A percentile compares a stretch with the other conserved stretches of the same genome.
These are phyloP conservation scores for Diaporthe eres DNA, from an alignment of 2,329 filamentous ascomycete species.

Conservation along the genomic window DNA sequence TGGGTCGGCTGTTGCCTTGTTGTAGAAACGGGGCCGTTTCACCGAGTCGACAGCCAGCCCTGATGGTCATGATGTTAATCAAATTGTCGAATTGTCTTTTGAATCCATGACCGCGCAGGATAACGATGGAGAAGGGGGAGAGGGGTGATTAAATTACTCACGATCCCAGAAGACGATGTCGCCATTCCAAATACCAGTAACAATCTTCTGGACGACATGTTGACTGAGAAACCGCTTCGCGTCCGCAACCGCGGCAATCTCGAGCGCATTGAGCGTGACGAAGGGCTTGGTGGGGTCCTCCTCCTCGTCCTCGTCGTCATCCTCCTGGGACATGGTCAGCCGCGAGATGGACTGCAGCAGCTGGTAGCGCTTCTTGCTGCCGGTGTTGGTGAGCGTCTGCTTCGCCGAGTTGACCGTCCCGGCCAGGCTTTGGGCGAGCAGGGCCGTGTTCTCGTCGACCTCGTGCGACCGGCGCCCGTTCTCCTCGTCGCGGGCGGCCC, in stretches of 20 bases:
- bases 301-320: slow-evolving; percentile 59
- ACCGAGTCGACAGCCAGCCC: slow-evolving; percentile 78
- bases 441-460: slow-evolving; percentile 61
- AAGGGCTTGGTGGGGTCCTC: slow-evolving; percentile 80
- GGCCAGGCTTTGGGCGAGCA: slow-evolving; percentile 55
- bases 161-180: slow-evolving; percentile 88
- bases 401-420: slow-evolving; percentile 46
- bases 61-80: not conserved
- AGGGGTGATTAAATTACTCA: not conserved
- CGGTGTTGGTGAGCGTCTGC: slow-evolving; percentile 50
- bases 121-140: fast-evolving
- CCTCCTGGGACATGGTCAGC: slow-evolving; percentile 63
- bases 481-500: slow-evolving; percentile 55
- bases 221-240: slow-evolving; percentile 90
- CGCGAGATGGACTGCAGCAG: slow-evolving; percentile 69
- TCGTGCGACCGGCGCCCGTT: slow-evolving; percentile 44
- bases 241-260: slow-evolving; percentile 85
- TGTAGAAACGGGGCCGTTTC: slow-evolving; percentile 85
- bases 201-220: slow-evolving; percentile 83
- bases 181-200: slow-evolving; percentile 88
- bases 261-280: slow-evolving; percentile 85
- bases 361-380: slow-evolving; percentile 62
- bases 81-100: not conserved
- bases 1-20: slow-evolving; percentile 75
- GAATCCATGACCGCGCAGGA: not conserved